Percentiles rank a stretch among this genome's conserved stretches.
Conservation (phyloP, 352 stramenopile genomes). For the Vaucheria bursata region DNA sequence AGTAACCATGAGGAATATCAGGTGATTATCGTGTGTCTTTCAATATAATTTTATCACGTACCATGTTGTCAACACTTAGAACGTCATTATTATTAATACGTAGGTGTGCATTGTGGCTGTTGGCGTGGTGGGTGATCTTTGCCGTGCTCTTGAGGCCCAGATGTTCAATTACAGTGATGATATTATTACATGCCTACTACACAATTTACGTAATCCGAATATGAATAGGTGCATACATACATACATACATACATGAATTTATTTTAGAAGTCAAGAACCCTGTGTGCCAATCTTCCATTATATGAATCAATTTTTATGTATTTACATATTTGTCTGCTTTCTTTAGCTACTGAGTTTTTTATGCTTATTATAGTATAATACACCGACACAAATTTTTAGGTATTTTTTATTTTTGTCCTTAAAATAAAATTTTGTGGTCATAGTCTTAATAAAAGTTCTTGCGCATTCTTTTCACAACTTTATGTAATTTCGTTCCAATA, state of each 20-base stretch:
- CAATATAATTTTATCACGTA: background rate
- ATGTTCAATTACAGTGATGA: slow-evolving; percentile 85
- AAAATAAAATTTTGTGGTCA: too few species aligned
- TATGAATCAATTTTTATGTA: background rate
- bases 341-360: background rate
- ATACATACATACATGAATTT: background rate
- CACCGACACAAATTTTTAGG: too few species aligned
- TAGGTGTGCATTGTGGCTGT: slow-evolving; percentile 88
- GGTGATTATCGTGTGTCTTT: background rate
- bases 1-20: slow-evolving; percentile 85
- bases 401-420: too few species aligned
- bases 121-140: slow-evolving; percentile 86
- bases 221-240: slow-evolving; percentile 44
- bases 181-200: slow-evolving; percentile 82
- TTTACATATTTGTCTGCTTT: background rate
- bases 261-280: background rate
- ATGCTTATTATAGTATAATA: too few species aligned
- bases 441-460: too few species aligned
- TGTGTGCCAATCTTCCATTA: background rate
- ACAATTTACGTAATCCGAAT: slow-evolving; percentile 80
- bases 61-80: background rate
- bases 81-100: too few species aligned
- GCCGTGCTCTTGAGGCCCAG: slow-evolving; percentile 74
- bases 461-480: too few species aligned
- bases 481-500: too few species aligned